A percentile compares a stretch with the other conserved stretches of the same genome.
These are phyloP conservation scores for Grosmannia clavigera DNA, from an alignment of 2,329 filamentous ascomycete genomes.

Conservation along the genomic window DNA sequence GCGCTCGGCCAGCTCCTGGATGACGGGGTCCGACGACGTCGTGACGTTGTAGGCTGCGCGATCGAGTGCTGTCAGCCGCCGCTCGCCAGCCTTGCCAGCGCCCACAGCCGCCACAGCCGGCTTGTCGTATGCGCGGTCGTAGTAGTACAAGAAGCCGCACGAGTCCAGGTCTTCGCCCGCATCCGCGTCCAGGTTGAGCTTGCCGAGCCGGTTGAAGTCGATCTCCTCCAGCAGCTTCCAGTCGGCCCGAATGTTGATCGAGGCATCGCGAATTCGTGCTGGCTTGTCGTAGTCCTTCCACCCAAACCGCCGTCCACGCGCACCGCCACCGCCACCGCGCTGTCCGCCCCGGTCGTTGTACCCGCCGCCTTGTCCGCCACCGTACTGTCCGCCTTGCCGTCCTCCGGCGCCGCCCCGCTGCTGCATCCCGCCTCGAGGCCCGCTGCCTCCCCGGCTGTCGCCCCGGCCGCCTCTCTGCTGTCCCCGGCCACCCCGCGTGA, in stretches of 20 bases:
- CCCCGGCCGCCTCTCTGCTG: conserved; percentile 53
- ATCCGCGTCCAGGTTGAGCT: conserved; percentile 90
- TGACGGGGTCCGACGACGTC: conserved; percentile 88
- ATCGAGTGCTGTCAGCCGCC: conserved; percentile 78
- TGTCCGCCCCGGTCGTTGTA: conserved; percentile 53
- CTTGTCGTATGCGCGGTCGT: conserved; percentile 93
- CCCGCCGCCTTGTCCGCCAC: conserved; percentile 31
- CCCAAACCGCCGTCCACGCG: conserved; percentile 78
- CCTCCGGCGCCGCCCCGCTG: conserved; percentile 52
- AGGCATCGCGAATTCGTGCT: conserved; percentile 87
- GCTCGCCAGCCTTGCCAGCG: conserved; percentile 59
- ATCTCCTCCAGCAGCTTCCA: conserved; percentile 97
- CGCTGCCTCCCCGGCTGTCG: conserved; percentile 49
- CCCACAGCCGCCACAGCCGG: conserved; percentile 44
- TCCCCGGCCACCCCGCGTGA: conserved; percentile 70
- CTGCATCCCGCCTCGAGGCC: conserved; percentile 44
- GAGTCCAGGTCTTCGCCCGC: conserved; percentile 90
- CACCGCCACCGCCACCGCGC: conserved; percentile 53
- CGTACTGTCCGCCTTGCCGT: conserved; percentile 50
- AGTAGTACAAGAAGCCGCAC: conserved; percentile 98
- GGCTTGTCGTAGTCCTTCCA: conserved; percentile 99
- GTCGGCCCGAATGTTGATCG: conserved; percentile 89
- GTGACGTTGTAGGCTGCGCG: conserved; percentile 97
- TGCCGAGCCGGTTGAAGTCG: conserved; percentile 87
- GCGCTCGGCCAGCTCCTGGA: conserved; percentile 93